Percentiles rank a stretch among this genome's conserved stretches.
phyloP scores from a whole-genome alignment of 2,329 filamentous ascomycete genomes.

The Thelonectria discophora region DNA sequence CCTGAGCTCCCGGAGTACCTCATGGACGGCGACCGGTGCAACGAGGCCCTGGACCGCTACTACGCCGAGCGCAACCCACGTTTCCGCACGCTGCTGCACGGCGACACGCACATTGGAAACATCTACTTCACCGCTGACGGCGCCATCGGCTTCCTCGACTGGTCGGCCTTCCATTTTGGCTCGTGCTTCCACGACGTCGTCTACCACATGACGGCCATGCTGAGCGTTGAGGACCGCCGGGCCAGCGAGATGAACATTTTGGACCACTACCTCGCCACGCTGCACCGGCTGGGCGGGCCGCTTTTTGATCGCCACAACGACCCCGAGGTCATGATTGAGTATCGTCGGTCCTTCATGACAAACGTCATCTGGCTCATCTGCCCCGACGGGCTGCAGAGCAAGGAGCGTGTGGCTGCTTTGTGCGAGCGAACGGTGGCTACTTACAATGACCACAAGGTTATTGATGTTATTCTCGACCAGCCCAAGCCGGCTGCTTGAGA shows the following conservation, averaged over 20 bases:
- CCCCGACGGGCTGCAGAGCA: conserved; percentile 42
- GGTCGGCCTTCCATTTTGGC: conserved; percentile 52
- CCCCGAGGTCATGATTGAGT: conserved; percentile 38
- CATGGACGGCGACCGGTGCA: conserved; percentile 47
- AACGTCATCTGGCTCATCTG: conserved; percentile 37
- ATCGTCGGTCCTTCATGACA: conserved; percentile 40
- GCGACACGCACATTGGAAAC: conserved; percentile 55
- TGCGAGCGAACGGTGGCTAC: conserved; percentile 48
- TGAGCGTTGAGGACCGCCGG: conserved; percentile 52
- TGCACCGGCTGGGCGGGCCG: conserved; percentile 10
- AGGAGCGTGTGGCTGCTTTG: conserved; percentile 47
- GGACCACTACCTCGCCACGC: conserved; percentile 31
- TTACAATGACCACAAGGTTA: conserved; percentile 49
- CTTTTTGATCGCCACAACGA: conserved; percentile 31
- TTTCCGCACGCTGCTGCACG: conserved; percentile 53
- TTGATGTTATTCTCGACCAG: conserved; percentile 42
- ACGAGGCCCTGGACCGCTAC: conserved; percentile 49
- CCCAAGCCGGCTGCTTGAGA: conserved; percentile 1
- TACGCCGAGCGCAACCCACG: conserved; percentile 48
- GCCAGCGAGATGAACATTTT: conserved; percentile 47
- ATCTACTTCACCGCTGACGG: conserved; percentile 51
- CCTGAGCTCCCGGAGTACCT: conserved; percentile 49
- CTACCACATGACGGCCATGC: conserved; percentile 51
- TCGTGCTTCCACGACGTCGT: conserved; percentile 55
- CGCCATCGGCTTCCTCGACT: conserved; percentile 52